Evolutionary conservation across 2,329 filamentous ascomycete species (phyloP), one percentile per base, ranked within the genome.

Genomic region (Diaporthe destruens): DNA sequence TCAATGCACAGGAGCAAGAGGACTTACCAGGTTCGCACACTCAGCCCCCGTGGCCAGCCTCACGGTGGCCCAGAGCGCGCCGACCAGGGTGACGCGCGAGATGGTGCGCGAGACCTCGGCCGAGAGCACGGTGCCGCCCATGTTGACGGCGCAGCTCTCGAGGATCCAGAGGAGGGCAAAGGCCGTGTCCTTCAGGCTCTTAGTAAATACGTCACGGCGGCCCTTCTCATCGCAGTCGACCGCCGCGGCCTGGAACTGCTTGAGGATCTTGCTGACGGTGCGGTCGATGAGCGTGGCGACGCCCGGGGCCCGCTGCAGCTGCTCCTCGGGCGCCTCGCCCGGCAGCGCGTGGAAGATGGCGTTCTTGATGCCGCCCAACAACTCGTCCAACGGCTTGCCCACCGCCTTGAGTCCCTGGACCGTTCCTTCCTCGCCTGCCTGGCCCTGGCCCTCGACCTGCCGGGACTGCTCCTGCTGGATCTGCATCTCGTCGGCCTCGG

Each of bases 111-210:
- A 32, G 47, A 70, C 47, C 68, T 61, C 68, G 6, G 32, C 68
- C 18, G 68, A 18, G 12, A 70, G 47, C 2, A 47, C n/a, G 9
- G 47, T 70, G n/a, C 47, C n/a, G 23, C 5, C 55, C 5, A 23
- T 4, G 55, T 70, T 53, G 9, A 70, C 25, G 9, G 44, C 55
- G 11, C 68, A 70, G 47, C n/a, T 29, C 44, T 70, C 44, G 3
- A 70, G 1, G 1, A 61, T 4, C 68, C 68, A 70, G 34, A 70
- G 42, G 6, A 70, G 23, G 14, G 55, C 55, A 18, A 57, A 53
- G 0, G 29, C 20, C 0, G 68, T 59, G 23, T 61, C 36, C 12
- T 70, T 11, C 6, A 61, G 55, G 44, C 20, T 44, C 8, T 1
- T 5, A 6, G 32, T 8, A 34, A 70, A 39, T 18, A 12, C 0